Conservation (phyloP, 129 eudicot genomes). For the Silybum marianum region DNA sequence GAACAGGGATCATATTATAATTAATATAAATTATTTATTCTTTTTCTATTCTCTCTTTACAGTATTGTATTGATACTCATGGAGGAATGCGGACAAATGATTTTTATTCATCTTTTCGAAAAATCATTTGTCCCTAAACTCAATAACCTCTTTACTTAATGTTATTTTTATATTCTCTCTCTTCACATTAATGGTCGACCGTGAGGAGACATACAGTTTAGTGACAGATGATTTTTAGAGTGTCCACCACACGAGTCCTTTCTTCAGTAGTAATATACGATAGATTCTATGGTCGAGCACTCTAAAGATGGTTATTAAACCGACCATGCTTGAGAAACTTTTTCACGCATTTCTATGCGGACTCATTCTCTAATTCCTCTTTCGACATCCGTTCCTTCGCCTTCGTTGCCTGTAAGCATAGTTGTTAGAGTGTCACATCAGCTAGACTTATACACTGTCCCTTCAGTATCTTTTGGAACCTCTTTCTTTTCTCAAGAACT, state of each 20-base stretch:
- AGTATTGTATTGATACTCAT: background rate
- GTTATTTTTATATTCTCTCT: background rate
- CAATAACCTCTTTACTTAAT: background rate
- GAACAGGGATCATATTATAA: background rate
- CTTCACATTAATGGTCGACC: background rate
- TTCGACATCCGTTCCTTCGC: slow-evolving; percentile 44
- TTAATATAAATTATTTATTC: too few species aligned
- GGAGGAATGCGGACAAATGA: background rate
- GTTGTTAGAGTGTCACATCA: background rate
- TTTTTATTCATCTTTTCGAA: too few species aligned
- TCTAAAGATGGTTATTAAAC: background rate
- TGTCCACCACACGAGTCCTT: background rate
- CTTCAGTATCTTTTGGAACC: background rate
- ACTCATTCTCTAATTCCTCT: background rate
- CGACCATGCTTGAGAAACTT: background rate
- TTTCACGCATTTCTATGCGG: background rate
- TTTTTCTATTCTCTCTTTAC: background rate
- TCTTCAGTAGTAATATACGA: background rate
- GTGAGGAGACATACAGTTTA: background rate
- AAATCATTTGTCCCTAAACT: background rate
- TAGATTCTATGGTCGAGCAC: background rate
- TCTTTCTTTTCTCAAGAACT: background rate
- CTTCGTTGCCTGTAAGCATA: slow-evolving; percentile 39
- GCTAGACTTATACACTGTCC: background rate
- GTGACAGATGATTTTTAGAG: background rate